Percentiles rank a stretch among this genome's conserved stretches.
Evolutionary conservation across 352 stramenopile species (phyloP).

Genomic region (Phytophthora syringae): DNA sequence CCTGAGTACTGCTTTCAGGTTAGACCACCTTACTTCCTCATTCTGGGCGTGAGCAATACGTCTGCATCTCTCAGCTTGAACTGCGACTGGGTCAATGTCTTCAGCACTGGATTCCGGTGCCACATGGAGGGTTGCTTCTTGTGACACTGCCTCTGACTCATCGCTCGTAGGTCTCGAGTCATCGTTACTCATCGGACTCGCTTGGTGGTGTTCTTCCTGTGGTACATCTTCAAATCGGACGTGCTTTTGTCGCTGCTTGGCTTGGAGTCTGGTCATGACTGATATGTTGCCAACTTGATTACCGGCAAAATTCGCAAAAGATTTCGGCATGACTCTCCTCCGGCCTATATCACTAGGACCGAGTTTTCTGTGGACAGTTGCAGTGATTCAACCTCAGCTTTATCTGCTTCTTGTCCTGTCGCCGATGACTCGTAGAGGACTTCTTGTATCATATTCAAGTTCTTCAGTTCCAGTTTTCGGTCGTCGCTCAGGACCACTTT

Average conservation of each 20-base stretch:
- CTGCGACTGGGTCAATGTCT: neutral
- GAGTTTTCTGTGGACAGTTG: neutral
- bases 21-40: neutral
- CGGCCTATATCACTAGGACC: too few species aligned
- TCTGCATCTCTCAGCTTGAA: neutral
- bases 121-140: neutral
- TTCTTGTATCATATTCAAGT: neutral
- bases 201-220: too few species aligned
- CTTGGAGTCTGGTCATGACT: too few species aligned
- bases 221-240: too few species aligned
- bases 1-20: neutral
- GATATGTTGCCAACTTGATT: too few species aligned
- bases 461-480: neutral
- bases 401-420: too few species aligned
- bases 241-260: too few species aligned
- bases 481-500: neutral
- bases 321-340: too few species aligned
- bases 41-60: neutral
- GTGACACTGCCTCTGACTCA: too few species aligned
- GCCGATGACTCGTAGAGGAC: neutral
- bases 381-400: neutral
- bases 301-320: too few species aligned
- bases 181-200: too few species aligned
- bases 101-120: neutral
- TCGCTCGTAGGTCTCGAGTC: neutral